Percentiles rank a stretch among this genome's conserved stretches.
These are phyloP conservation scores for Tetrapisispora arboricola DNA, from an alignment of 805 yeast species.

Conservation along the genomic window DNA sequence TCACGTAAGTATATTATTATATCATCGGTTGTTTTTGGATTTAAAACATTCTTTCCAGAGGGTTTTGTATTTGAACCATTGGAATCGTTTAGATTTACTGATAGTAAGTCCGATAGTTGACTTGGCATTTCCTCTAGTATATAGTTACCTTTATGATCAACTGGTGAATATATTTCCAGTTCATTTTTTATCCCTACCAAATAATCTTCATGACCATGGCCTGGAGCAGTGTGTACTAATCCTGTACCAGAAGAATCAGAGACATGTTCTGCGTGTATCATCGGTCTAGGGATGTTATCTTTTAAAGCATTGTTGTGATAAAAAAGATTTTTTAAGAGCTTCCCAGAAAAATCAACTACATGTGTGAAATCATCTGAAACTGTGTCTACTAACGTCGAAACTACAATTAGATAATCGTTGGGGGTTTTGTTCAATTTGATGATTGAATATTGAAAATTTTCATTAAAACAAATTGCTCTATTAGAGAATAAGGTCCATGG, in stretches of 20 bases:
- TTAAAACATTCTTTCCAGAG: conserved; percentile 41
- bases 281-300: conserved; percentile 33
- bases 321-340: conserved; percentile 28
- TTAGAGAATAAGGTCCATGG: conserved; percentile 96
- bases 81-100: background rate
- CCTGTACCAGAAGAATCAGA: conserved; percentile 83
- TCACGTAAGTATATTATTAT: conserved; percentile 37
- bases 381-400: conserved; percentile 35
- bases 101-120: conserved; percentile 8
- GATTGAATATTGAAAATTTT: conserved; percentile 47
- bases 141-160: conserved; percentile 65
- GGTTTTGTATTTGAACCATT: conserved; percentile 8
- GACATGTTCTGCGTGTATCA: conserved; percentile 76
- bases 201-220: conserved; percentile 94
- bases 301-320: conserved; percentile 51
- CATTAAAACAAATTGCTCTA: conserved; percentile 66
- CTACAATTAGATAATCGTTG: conserved; percentile 47
- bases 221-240: conserved; percentile 93
- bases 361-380: conserved; percentile 8
- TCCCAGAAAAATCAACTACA: conserved; percentile 32
- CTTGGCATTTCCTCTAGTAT: conserved; percentile 36
- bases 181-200: conserved; percentile 49
- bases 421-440: conserved; percentile 23
- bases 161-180: conserved; percentile 62
- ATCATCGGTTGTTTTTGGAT: conserved; percentile 38